phyloP scores from a whole-genome alignment of 208 protist species.

The Acanthamoeba castellanii region DNA sequence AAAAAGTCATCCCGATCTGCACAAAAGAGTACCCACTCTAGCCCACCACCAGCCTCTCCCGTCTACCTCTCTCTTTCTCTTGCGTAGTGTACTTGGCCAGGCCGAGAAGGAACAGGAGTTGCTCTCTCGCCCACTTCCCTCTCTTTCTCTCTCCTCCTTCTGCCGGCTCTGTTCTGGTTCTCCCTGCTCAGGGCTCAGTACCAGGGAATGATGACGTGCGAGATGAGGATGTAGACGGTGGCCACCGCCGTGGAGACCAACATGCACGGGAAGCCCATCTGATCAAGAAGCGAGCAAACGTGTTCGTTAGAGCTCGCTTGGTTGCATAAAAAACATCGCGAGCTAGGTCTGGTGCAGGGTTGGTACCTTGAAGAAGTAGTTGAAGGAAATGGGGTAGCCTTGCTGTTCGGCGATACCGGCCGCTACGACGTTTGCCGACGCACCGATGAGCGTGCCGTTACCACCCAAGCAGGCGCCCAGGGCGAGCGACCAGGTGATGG shows the following conservation, averaged over 20 bases:
- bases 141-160: background rate
- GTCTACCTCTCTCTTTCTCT: background rate
- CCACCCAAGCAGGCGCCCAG: constrained; percentile 88
- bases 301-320: background rate
- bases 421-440: constrained; percentile 85
- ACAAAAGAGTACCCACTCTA: background rate
- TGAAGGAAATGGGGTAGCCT: constrained; percentile 82
- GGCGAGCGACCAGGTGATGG: constrained; percentile 86
- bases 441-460: constrained; percentile 89
- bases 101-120: too few species aligned
- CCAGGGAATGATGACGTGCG: constrained; percentile 62
- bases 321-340: background rate
- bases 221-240: constrained; percentile 84
- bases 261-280: constrained; percentile 85
- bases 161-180: background rate
- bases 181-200: background rate
- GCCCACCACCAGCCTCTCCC: background rate
- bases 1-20: background rate
- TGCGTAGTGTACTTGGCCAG: background rate
- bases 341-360: background rate
- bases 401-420: constrained; percentile 81
- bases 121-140: too few species aligned
- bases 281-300: background rate
- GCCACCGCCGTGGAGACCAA: constrained; percentile 75
- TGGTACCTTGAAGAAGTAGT: constrained; percentile 77